Conservation (phyloP, 148 eudicot genomes). For the Rhododendron simsii region DNA sequence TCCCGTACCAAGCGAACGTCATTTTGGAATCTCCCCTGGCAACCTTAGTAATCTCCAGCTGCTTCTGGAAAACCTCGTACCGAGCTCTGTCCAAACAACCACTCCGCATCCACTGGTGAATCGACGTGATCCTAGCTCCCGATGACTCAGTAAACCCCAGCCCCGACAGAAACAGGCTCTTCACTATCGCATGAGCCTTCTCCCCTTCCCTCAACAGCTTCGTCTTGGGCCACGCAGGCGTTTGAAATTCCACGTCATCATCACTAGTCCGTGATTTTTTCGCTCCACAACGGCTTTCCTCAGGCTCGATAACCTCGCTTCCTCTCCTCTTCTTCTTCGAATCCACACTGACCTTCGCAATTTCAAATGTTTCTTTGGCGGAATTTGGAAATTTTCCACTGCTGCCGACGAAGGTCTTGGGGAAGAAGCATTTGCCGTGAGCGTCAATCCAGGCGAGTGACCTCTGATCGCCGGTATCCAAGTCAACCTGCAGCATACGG, state of each 20-base stretch:
- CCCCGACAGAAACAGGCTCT: slow-evolving; percentile 31
- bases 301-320: background rate
- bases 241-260: slow-evolving; percentile 3
- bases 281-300: slow-evolving; percentile 15
- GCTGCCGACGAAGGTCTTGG: slow-evolving; percentile 38
- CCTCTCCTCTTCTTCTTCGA: slow-evolving; percentile 15
- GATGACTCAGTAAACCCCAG: slow-evolving; percentile 19
- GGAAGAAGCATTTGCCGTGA: slow-evolving; percentile 41
- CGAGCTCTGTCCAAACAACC: slow-evolving; percentile 38
- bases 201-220: slow-evolving; percentile 32
- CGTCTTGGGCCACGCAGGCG: slow-evolving; percentile 39
- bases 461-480: slow-evolving; percentile 26
- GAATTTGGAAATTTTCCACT: background rate
- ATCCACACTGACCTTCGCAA: background rate
- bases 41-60: slow-evolving; percentile 30
- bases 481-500: slow-evolving; percentile 20
- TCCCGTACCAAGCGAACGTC: slow-evolving; percentile 53
- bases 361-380: background rate
- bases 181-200: slow-evolving; percentile 17
- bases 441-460: slow-evolving; percentile 70
- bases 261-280: slow-evolving; percentile 15
- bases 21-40: slow-evolving; percentile 40
- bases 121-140: slow-evolving; percentile 36
- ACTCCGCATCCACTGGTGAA: slow-evolving; percentile 32
- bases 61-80: slow-evolving; percentile 35